Base-by-base conservation (phyloP, 768 basidiomycete species). In the Hydnum rufescens region DNA sequence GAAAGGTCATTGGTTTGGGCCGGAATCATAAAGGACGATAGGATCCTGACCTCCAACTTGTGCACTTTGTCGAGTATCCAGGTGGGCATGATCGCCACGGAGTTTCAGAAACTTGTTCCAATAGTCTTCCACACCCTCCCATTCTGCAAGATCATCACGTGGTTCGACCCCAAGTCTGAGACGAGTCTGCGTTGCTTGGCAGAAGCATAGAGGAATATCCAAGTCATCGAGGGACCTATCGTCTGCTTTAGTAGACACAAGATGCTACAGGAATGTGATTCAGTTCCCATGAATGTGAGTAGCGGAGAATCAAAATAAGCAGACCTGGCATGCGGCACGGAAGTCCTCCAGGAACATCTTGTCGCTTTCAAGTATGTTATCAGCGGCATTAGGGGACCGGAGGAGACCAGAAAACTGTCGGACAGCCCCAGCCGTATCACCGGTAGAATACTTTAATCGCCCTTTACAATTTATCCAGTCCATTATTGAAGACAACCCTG, bases 281-380 rank as follows among this genome's bases (percentile, higher is more conserved):
- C n/a, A 25, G 13, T 32, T 28, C 13, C 46, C 26, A 5, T 26
- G 18, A 4, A 51, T 4, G 22, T 26, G 23, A 23, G 43, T 19
- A 31, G 8, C 3, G 5, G 19, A 42, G n/a, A 30, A 28, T 25
- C 29, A 4, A 18, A 8, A 32, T 51, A n/a, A 19, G 58, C 72
- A 53, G 62, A 92, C 90, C 61, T 77, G 73, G 59, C 83, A 82
- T 3, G 95, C 87, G 13, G 89, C 76, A 23, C 76, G 74, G 60
- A 97, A 86, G 66, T 99, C 93, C 54, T 93, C 86, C 32, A 96
- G 62, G 54, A 75, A 81, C 4, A 86, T 69, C 54, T 78, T 80
- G 0, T 31, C 42, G 54, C 51, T 30, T 54, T 57, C 3, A 44
- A 43, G 46, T n/a, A n/a, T n/a, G n/a, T 18, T 26, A 13, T 34